phyloP scores from a whole-genome alignment of 2,329 filamentous ascomycete genomes.

The Aspergillus novofumigatus region DNA sequence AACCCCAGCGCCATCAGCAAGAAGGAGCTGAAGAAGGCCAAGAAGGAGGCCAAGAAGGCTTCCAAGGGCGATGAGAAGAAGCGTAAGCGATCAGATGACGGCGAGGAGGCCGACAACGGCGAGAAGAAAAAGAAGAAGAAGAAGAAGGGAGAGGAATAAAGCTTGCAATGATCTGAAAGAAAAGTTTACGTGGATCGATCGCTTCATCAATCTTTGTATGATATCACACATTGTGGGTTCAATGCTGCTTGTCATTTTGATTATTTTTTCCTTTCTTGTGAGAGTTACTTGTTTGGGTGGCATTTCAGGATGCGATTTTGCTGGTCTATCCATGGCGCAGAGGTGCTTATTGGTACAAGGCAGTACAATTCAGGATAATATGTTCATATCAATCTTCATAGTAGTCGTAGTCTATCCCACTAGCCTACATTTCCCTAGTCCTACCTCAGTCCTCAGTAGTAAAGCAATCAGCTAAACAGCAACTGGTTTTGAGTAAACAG shows the following conservation, averaged over 20 bases:
- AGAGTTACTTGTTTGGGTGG: constrained; percentile 32
- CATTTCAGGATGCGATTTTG: constrained; percentile 27
- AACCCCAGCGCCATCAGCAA: constrained; percentile 66
- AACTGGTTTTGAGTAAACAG: no score
- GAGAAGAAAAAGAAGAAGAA: constrained; percentile 50
- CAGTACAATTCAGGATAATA: constrained; percentile 22
- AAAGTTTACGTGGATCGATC: constrained; percentile 22
- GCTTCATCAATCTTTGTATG: constrained; percentile 35
- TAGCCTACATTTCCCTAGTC: not conserved
- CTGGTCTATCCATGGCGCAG: constrained; percentile 27
- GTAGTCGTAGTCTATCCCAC: not conserved
- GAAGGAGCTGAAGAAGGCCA: constrained; percentile 71
- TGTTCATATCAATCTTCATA: constrained; percentile 7
- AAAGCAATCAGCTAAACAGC: constrained; percentile 1
- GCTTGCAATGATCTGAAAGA: constrained; percentile 8
- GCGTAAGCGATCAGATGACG: constrained; percentile 57
- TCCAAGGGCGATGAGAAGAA: constrained; percentile 62
- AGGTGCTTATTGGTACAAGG: constrained; percentile 26
- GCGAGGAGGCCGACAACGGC: constrained; percentile 52
- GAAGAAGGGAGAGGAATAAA: constrained; percentile 57
- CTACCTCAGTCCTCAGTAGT: not conserved
- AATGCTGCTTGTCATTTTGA: constrained; percentile 26
- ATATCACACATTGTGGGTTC: constrained; percentile 37
- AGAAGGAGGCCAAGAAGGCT: constrained; percentile 59
- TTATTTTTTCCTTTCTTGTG: constrained; percentile 24